These are phyloP conservation scores for Solanum tarapatanum DNA, from an alignment of 257 asterid species.

Conservation along the genomic window DNA sequence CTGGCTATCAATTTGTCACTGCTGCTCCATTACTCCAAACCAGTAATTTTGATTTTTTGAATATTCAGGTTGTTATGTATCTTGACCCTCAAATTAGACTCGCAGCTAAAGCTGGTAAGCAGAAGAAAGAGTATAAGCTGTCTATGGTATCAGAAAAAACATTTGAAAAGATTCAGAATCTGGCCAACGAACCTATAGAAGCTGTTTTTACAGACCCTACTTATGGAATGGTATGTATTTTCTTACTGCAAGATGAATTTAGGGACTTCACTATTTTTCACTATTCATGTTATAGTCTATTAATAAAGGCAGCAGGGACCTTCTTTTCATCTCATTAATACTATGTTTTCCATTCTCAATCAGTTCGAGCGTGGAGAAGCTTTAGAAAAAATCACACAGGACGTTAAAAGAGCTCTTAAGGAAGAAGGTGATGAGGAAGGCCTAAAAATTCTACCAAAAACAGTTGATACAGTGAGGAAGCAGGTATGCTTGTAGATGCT, in stretches of 20 bases:
- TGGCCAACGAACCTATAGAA: slow-evolving; percentile 75
- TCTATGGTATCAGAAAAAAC: slow-evolving; percentile 61
- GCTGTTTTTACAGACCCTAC: slow-evolving; percentile 82
- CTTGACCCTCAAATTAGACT: slow-evolving; percentile 84
- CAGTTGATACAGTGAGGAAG: slow-evolving; percentile 79
- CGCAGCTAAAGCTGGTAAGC: slow-evolving; percentile 85
- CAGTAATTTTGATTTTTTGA: slow-evolving; percentile 16
- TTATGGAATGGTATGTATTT: slow-evolving; percentile 69
- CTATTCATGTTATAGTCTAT: not conserved
- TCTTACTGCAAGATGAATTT: not conserved
- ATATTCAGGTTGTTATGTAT: slow-evolving; percentile 70
- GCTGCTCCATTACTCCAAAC: not conserved
- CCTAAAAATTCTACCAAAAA: slow-evolving; percentile 61
- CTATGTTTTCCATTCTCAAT: slow-evolving; percentile 4
- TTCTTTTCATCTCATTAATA: slow-evolving; percentile 2
- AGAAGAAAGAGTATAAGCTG: slow-evolving; percentile 58
- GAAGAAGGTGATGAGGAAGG: slow-evolving; percentile 29
- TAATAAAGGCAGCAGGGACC: not conserved
- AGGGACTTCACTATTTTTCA: not conserved
- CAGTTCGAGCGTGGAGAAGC: slow-evolving; percentile 97
- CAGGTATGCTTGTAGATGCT: slow-evolving; percentile 37
- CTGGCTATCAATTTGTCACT: not conserved
- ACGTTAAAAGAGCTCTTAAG: slow-evolving; percentile 48
- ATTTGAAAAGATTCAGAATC: slow-evolving; percentile 62
- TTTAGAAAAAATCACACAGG: slow-evolving; percentile 63